These are phyloP conservation scores for Brassica hybrid DNA, from an alignment of 441 rosid species.

Conservation along the genomic window DNA sequence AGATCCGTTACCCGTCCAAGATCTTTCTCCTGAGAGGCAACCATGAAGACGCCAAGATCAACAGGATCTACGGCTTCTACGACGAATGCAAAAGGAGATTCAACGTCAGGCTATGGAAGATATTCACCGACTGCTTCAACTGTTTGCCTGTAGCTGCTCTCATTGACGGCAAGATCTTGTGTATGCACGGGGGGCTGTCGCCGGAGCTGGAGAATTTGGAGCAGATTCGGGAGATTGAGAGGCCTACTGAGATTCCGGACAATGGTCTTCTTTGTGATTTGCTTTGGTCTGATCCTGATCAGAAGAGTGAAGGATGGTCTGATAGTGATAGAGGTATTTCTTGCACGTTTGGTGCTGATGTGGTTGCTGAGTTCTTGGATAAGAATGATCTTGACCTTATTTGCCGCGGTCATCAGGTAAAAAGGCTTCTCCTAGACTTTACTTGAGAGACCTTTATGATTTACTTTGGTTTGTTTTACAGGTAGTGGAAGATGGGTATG, in stretches of 20 bases:
- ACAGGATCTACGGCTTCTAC: conserved; percentile 90
- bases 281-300: conserved; percentile 99
- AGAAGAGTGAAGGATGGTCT: conserved; percentile 77
- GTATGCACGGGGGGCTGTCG: conserved; percentile 98
- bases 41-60: conserved; percentile 99
- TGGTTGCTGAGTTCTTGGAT: conserved; percentile 80
- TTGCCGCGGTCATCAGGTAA: conserved; percentile 97
- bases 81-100: conserved; percentile 98
- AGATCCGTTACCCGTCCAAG: conserved; percentile 77
- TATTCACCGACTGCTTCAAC: conserved; percentile 93
- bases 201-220: conserved; percentile 76
- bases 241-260: conserved; percentile 95
- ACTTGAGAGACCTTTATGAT: not conserved
- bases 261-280: conserved; percentile 96
- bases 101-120: conserved; percentile 95
- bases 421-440: not conserved
- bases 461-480: conserved; percentile 39
- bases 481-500: conserved; percentile 99
- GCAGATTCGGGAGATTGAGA: conserved; percentile 79
- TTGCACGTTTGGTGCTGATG: conserved; percentile 86
- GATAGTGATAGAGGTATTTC: conserved; percentile 97
- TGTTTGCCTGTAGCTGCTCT: conserved; percentile 94
- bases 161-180: conserved; percentile 83
- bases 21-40: conserved; percentile 87
- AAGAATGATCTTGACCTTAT: conserved; percentile 96